Evolutionary conservation across 2,329 filamentous ascomycete genomes (phyloP).

Genomic region (Fusarium veterinarium): DNA sequence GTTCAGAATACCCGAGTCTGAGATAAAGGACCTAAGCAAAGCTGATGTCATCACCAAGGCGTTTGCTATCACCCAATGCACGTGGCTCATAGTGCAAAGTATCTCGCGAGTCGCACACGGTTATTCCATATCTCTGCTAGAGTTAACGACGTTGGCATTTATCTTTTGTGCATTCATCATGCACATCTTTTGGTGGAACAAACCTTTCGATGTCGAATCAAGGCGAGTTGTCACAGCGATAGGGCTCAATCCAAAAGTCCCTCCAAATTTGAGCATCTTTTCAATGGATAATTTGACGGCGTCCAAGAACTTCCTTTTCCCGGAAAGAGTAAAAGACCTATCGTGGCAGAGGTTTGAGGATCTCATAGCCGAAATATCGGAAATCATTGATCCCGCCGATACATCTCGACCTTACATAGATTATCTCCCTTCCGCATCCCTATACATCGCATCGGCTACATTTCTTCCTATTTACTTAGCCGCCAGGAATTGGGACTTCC

Average conservation of each 20-base stretch:
- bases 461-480: background rate
- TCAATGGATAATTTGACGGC: background rate
- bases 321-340: background rate
- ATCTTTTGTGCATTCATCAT: background rate
- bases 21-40: background rate
- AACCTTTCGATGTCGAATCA: background rate
- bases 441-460: background rate
- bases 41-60: background rate
- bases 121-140: background rate
- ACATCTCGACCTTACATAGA: no score
- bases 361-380: no score
- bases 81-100: background rate
- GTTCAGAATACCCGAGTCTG: background rate
- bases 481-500: background rate
- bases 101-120: fast-evolving
- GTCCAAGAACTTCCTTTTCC: fast-evolving
- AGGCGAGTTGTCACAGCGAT: fast-evolving
- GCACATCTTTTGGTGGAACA: background rate
- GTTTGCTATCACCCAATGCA: background rate
- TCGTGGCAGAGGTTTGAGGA: no score
- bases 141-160: background rate
- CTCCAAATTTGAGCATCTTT: fast-evolving
- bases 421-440: fast-evolving
- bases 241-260: fast-evolving
- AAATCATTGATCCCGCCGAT: no score